Base-by-base conservation (phyloP, 768 basidiomycete species). In the Boletellus ananas region DNA sequence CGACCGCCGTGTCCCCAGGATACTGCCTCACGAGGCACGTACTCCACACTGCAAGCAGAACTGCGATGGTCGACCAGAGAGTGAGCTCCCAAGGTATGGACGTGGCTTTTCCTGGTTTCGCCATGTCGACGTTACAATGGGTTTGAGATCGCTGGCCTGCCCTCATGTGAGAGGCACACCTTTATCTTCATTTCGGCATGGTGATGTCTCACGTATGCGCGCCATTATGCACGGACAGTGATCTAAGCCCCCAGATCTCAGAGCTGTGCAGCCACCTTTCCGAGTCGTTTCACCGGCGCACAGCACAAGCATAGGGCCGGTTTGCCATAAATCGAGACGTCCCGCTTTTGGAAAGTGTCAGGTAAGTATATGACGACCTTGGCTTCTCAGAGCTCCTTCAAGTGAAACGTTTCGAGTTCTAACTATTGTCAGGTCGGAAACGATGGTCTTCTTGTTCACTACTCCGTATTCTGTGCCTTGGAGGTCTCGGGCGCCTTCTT, bases 41-140 rank as follows among this genome's bases (percentile, higher is more conserved):
- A 7, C 61, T 62, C 61, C 61, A 62, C 33, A 61, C 3, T 0
- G 61, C 58, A 45, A 62, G 52, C 18, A 62, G 34, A 34, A 57
- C 23, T 2, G 52, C 55, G 7, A 60, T 35, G 9, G 43, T 29
- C 4, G 61, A 63, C 61, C 61, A 62, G 39, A 62, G 52, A 40
- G 42, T 47, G n/a, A 63, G 58, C 43, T 63, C 61, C 51, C 50
- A 39, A 17, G 56, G 40, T 11, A 25, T 13, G 12, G 48, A 38
- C 18, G 46, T 3, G 10, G n/a, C 14, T 14, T 46, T 51, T 51
- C 49, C 51, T 42, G n/a, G 37, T 47, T 36, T 45, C 18, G 52
- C 18, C 60, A 61, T 61, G 48, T 17, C n/a, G 36, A 35, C 23
- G 41, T 36, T 31, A 14, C 21, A 45, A 42, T 25, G 37, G 20